A percentile compares a stretch with the other conserved stretches of the same genome.
phyloP scores from a whole-genome alignment of 352 stramenopile species.

The Chrysophaeum taylorii region DNA sequence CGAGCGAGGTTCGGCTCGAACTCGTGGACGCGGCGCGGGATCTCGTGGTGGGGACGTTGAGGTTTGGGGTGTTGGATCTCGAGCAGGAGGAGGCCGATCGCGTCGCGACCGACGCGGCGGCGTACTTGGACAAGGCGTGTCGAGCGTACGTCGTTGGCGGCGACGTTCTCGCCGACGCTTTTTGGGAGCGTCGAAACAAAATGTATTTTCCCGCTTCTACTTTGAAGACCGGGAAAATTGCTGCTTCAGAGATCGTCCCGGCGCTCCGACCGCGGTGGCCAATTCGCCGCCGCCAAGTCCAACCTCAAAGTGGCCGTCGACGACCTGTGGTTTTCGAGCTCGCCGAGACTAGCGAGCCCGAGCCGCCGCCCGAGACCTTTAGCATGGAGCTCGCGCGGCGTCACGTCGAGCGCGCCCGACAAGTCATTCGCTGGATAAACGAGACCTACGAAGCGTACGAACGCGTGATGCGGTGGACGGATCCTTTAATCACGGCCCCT shows the following conservation, averaged over 20 bases:
- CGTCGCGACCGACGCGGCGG: neutral
- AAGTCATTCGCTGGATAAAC: neutral
- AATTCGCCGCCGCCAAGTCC: neutral
- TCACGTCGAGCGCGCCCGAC: neutral
- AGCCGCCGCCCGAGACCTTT: neutral
- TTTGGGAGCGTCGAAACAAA: too few species aligned
- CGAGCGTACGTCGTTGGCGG: neutral
- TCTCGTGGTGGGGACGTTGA: neutral
- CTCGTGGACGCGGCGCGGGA: slow-evolving; percentile 7
- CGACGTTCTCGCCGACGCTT: too few species aligned
- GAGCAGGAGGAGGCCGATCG: neutral
- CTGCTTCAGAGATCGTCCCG: neutral
- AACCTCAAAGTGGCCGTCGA: neutral
- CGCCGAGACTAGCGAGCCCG: neutral
- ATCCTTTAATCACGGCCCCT: neutral
- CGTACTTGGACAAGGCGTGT: neutral
- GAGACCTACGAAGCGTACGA: neutral
- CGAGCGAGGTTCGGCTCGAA: neutral
- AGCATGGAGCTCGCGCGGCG: slow-evolving; percentile 2
- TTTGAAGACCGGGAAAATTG: slow-evolving; percentile 3
- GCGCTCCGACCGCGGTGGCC: neutral
- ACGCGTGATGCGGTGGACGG: neutral
- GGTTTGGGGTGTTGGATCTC: slow-evolving; percentile 3
- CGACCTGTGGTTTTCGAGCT: neutral
- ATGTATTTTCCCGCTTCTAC: too few species aligned